These are phyloP conservation scores for Venturia effusa DNA, from an alignment of 2,329 filamentous ascomycete species.

Conservation along the genomic window DNA sequence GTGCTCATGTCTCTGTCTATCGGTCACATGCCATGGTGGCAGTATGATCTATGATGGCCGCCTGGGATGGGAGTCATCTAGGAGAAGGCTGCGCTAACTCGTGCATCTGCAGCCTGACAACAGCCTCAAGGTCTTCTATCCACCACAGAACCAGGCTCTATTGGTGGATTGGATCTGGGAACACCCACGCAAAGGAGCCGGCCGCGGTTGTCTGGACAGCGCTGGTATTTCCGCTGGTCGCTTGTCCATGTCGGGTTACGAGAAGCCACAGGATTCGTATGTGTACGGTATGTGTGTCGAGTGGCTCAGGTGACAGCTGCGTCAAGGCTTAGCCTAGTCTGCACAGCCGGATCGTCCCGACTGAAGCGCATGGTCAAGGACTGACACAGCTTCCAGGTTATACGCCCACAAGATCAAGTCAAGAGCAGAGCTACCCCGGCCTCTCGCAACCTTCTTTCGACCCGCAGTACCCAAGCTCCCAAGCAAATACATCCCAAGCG, in stretches of 20 bases:
- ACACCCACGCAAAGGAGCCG: not conserved
- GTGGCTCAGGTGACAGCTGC: conserved; percentile 15
- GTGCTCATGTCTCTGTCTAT: not conserved
- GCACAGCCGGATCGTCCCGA: conserved; percentile 23
- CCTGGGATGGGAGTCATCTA: conserved; percentile 2
- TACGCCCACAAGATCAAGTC: conserved; percentile 50
- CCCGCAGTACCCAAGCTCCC: conserved; percentile 37
- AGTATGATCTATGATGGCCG: not conserved
- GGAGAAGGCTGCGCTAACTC: conserved; percentile 2
- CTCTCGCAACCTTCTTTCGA: conserved; percentile 39
- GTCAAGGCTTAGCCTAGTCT: conserved; percentile 19
- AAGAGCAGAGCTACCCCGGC: conserved; percentile 39
- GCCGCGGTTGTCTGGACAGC: not conserved
- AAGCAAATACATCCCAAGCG: conserved; percentile 40
- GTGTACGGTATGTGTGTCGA: conserved; percentile 61
- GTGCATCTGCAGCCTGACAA: conserved; percentile 3
- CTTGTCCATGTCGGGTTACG: conserved; percentile 67
- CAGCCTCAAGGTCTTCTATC: conserved; percentile 1
- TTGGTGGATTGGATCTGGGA: conserved; percentile 1
- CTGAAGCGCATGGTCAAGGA: conserved; percentile 28
- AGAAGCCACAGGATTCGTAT: conserved; percentile 63
- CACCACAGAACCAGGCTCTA: not conserved
- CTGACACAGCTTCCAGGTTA: conserved; percentile 42
- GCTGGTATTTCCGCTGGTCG: not conserved
- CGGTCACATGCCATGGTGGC: not conserved